phyloP scores from a whole-genome alignment of 2,329 filamentous ascomycete genomes.

The Fusarium verrucosum region DNA sequence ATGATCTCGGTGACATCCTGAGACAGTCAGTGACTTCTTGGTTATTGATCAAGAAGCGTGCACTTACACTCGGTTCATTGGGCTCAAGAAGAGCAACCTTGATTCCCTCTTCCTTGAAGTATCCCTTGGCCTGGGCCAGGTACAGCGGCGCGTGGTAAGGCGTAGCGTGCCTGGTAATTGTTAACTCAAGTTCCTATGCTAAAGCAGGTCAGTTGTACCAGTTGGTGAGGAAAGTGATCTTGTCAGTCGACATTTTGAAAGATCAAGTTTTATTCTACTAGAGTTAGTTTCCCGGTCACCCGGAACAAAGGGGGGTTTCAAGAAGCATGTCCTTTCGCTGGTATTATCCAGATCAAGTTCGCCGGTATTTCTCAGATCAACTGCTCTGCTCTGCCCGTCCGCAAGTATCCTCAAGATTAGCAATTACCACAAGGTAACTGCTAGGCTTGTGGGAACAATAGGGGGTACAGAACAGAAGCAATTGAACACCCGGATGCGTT shows the following conservation, averaged over 20 bases:
- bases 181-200: slow-evolving; percentile 41
- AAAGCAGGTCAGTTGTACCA: slow-evolving; percentile 62
- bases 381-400: slow-evolving; percentile 42
- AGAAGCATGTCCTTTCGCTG: slow-evolving; percentile 89
- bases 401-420: background rate
- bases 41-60: rapidly evolving
- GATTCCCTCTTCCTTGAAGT: slow-evolving; percentile 78
- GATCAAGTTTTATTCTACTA: slow-evolving; percentile 55
- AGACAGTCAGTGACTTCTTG: background rate
- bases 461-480: slow-evolving; percentile 29
- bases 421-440: background rate
- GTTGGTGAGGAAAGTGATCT: slow-evolving; percentile 87
- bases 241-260: slow-evolving; percentile 78
- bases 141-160: slow-evolving; percentile 83
- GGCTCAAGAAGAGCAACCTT: slow-evolving; percentile 81
- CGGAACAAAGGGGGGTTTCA: slow-evolving; percentile 50
- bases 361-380: slow-evolving; percentile 79
- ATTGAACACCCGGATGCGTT: slow-evolving; percentile 59
- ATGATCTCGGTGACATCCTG: slow-evolving; percentile 85
- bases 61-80: slow-evolving; percentile 75
- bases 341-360: slow-evolving; percentile 90
- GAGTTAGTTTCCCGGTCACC: slow-evolving; percentile 57
- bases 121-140: slow-evolving; percentile 79
- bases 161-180: slow-evolving; percentile 73
- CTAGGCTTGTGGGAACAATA: background rate